Evolutionary conservation across 1,284 basidiomycete species (phyloP).

Genomic region (Marasmius oreades): DNA sequence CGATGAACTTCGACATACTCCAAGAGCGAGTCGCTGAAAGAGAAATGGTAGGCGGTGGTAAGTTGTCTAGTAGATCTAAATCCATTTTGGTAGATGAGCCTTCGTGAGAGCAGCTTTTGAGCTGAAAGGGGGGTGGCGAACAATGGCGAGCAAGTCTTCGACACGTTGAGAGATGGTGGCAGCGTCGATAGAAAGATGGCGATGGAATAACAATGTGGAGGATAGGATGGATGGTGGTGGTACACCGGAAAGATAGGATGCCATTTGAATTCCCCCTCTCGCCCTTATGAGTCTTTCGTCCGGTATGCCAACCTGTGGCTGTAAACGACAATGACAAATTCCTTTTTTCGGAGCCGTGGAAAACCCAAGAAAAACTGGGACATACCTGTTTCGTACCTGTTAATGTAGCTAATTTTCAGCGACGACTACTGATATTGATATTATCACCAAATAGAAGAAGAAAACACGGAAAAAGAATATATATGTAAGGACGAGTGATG

Average conservation of each 20-base stretch:
- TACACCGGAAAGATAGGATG: background rate
- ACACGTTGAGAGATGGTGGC: background rate
- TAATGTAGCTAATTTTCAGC: background rate
- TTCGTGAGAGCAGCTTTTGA: no score
- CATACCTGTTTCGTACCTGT: background rate
- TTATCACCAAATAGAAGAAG: no score
- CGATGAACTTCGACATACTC: background rate
- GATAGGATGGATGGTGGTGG: background rate
- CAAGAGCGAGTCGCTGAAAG: background rate
- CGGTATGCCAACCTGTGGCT: background rate
- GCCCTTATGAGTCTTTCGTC: background rate
- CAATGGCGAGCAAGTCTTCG: background rate
- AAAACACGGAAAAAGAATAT: no score
- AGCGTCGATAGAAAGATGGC: no score
- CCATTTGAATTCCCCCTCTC: background rate
- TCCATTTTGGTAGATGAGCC: background rate
- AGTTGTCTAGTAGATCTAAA: background rate
- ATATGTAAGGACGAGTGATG: no score
- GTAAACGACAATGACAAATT: background rate
- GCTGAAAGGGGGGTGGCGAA: background rate
- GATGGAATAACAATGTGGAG: background rate
- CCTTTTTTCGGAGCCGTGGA: background rate
- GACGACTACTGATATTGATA: no score
- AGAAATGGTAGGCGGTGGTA: background rate
- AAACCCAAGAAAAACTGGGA: background rate